Evolutionary conservation across 208 protist genomes (phyloP), one percentile per base, ranked within the genome.

Genomic region (Giardia muris): DNA sequence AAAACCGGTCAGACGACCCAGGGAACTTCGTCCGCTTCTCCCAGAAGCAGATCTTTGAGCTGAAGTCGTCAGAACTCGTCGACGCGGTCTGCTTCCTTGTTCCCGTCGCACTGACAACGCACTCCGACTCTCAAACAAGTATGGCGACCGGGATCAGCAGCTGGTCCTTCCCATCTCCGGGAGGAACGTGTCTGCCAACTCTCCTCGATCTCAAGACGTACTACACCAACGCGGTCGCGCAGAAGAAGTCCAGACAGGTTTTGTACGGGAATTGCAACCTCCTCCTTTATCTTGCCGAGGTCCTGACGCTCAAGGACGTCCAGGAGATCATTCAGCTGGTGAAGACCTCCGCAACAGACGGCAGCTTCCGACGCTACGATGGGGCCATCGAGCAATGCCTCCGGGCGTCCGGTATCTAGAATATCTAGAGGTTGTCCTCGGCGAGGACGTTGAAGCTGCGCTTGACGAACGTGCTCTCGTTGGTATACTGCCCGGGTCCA

Each of bases 371-470:
- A 76, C 19, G 30, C 10, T 39, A 39, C 30, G 57, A 76, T 76
- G 30, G 30, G 10, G 30, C 30, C 57, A 76, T 76, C 10, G 30
- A 76, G 57, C 19, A 30, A 76, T 39, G 19, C 19, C n/a, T n/a
- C n/a, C n/a, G n/a, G n/a, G n/a, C n/a, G n/a, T n/a, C n/a, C n/a
- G n/a, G n/a, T n/a, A n/a, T n/a, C n/a, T n/a, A 30, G 57, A 76
- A 10, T 76, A 76, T 76, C 30, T 76, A 76, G 39, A 89, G n/a
- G 42, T 89, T 89, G 45, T 89, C 86, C 42, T 89, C 86, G 4
- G 86, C 4, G 19, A 89, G 42, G 3, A 44, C 86, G 42, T 89
- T 89, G 42, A 89, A 89, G 86, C 86, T 89, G 39, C 42, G n/a
- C 42, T 89, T 89, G n/a, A 10, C 86, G 19, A 89, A 10, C 86